Percentiles rank a stretch among this genome's conserved stretches.
Evolutionary conservation across 371 early-diverging fungal species (phyloP).

Genomic region (Gilbertella persicaria): DNA sequence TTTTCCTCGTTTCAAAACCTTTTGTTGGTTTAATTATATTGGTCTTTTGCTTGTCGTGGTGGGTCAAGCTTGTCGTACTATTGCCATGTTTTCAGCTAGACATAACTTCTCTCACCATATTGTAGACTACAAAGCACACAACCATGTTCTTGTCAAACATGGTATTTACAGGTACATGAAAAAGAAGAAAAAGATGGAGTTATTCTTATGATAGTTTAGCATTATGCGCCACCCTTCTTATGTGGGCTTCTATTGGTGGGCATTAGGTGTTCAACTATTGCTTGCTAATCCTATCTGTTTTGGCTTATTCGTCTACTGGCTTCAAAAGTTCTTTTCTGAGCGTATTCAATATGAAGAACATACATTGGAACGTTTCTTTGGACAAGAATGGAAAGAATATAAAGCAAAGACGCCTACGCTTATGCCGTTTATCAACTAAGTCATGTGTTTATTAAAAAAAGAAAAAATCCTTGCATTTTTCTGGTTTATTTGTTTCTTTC

Average conservation of each 20-base stretch:
- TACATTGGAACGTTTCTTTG: slow-evolving; percentile 75
- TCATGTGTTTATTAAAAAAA: neutral
- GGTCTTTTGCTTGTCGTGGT: slow-evolving; percentile 61
- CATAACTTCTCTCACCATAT: slow-evolving; percentile 83
- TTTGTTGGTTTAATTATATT: slow-evolving; percentile 53
- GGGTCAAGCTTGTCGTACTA: slow-evolving; percentile 70
- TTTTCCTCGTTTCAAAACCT: slow-evolving; percentile 62
- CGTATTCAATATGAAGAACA: slow-evolving; percentile 80
- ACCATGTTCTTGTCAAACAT: slow-evolving; percentile 74
- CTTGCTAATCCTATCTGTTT: slow-evolving; percentile 76
- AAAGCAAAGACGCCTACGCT: slow-evolving; percentile 42
- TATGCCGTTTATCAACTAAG: slow-evolving; percentile 38
- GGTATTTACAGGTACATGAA: slow-evolving; percentile 73
- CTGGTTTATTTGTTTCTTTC: slow-evolving; percentile 7
- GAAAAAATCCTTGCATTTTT: neutral
- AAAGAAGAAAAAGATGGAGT: neutral
- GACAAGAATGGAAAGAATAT: slow-evolving; percentile 59
- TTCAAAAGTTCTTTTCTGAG: slow-evolving; percentile 71
- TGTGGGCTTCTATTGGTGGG: slow-evolving; percentile 90
- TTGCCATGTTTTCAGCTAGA: slow-evolving; percentile 81
- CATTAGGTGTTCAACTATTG: slow-evolving; percentile 68
- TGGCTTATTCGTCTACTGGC: slow-evolving; percentile 59
- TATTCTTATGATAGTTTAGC: slow-evolving; percentile 21
- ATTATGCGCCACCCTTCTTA: slow-evolving; percentile 89
- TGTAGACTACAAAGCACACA: slow-evolving; percentile 57